Evolutionary conservation across 805 yeast genomes (phyloP), one percentile per base, ranked within the genome.

Genomic region (Candida yuanshanica): DNA sequence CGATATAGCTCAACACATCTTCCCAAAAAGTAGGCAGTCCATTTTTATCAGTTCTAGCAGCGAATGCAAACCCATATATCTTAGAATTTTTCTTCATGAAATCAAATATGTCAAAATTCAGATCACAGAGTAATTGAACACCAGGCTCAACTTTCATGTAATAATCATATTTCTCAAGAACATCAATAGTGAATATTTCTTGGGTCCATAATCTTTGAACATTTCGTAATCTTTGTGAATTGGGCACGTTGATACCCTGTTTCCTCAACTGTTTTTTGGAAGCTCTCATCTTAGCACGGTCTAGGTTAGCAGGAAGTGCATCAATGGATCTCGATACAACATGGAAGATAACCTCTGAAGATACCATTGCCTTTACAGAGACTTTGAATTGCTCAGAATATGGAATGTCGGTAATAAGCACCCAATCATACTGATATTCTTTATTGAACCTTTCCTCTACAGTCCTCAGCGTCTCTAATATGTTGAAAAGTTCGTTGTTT

Each of bases 21-120:
- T 77, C 68, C 95, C 96, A 89, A 48, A 89, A 68, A 3, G 90
- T 76, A 44, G 79, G 77, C 51, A 85, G 83, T 10, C 95, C 86
- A 33, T 74, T 79, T 38, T 64, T 66, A 56, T 75, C 79, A 58
- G 85, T 95, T 44, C 77, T 81, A 33, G 65, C 66, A 2, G 86
- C 70, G 38, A 83, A 63, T 3, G 81, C 75, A 52, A 83, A 86
- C 4, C 87, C 90, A 54, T 79, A 83, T 26, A 63, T 64, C 57
- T 77, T 75, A 14, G 72, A 60, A 47, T 75, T 64, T 10, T 61
- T 69, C 12, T 69, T 63, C 81, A 85, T 70, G 50, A 68, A 68
- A 41, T 64, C 65, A 39, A 73, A 70, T 4, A 71, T 51, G 50
- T 73, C 77, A 54, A 68, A 68, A 46, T 65, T 68, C 24, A 73